phyloP scores from a whole-genome alignment of 495 filamentous ascomycete species.

The Pyronema domesticum region DNA sequence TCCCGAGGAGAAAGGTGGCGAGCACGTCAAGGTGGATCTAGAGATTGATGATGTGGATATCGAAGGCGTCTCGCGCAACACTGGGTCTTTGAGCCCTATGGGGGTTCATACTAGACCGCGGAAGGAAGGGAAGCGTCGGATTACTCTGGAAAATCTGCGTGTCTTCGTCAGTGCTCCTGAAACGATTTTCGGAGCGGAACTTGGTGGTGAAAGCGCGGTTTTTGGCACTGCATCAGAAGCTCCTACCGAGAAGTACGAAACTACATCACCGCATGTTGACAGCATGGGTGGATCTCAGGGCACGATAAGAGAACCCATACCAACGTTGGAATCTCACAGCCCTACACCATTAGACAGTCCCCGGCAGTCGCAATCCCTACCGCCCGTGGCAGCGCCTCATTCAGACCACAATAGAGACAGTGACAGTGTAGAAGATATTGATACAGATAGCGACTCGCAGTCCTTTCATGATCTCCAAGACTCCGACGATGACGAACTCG shows the following conservation, averaged over 20 bases:
- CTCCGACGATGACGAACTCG: conserved; percentile 21
- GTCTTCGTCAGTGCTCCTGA: conserved; percentile 54
- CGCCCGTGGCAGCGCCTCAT: neutral
- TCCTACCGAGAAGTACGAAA: conserved; percentile 26
- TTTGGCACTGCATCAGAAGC: conserved; percentile 23
- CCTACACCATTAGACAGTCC: neutral
- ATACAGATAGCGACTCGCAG: conserved; percentile 4
- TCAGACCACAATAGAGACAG: neutral
- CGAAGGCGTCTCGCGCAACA: conserved; percentile 34
- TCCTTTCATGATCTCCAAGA: conserved; percentile 17
- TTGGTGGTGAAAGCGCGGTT: conserved; percentile 40
- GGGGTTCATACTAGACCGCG: conserved; percentile 15
- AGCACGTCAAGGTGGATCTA: conserved; percentile 41
- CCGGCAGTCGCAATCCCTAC: neutral
- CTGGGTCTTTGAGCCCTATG: conserved; percentile 25
- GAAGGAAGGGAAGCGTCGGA: conserved; percentile 46
- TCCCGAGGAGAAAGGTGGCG: conserved; percentile 32
- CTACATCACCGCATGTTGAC: neutral
- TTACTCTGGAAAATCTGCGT: conserved; percentile 45
- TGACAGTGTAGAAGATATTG: neutral
- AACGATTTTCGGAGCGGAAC: conserved; percentile 47
- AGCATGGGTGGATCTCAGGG: conserved; percentile 8
- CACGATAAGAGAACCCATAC: conserved; percentile 4
- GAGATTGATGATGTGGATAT: conserved; percentile 48
- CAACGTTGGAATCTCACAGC: neutral